Conservation (phyloP, 2,329 filamentous ascomycete genomes). For the Paraphaeosphaeria sporulosa region DNA sequence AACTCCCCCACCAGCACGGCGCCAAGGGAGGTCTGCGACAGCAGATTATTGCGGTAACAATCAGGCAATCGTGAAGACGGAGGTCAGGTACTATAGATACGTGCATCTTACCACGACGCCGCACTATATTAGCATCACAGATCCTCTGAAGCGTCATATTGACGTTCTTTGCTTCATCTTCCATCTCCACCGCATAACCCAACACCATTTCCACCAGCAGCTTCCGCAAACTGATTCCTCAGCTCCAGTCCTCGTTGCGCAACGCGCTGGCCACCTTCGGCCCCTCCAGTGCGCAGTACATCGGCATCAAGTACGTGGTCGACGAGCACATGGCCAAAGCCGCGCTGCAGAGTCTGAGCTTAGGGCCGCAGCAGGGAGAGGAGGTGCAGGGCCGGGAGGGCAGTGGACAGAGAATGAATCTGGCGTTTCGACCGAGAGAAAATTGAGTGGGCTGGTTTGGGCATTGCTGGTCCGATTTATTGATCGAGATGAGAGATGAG, state of each 20-base stretch:
- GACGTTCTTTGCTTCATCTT: not conserved
- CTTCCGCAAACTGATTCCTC: not conserved
- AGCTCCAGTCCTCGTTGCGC: conserved; percentile 47
- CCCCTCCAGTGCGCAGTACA: conserved; percentile 38
- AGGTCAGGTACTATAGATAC: too few relatives aligned
- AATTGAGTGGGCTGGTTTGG: not conserved
- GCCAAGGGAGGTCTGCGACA: too few relatives aligned
- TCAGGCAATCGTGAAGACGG: too few relatives aligned
- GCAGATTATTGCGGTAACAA: too few relatives aligned
- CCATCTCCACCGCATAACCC: too few relatives aligned
- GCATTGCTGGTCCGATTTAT: too few relatives aligned
- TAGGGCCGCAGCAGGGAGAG: not conserved
- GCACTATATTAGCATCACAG: not conserved
- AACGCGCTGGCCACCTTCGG: conserved; percentile 46
- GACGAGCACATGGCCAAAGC: conserved; percentile 40
- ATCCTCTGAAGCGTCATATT: too few relatives aligned
- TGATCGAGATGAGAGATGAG: too few relatives aligned
- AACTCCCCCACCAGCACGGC: not conserved
- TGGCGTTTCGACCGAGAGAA: conserved; percentile 16
- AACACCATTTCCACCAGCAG: too few relatives aligned
- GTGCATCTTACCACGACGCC: too few relatives aligned
- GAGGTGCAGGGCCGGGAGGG: not conserved
- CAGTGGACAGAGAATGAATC: conserved; percentile 16
- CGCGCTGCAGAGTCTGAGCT: conserved; percentile 27
- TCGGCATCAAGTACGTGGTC: conserved; percentile 38